phyloP scores from a whole-genome alignment of 257 asterid genomes.

The Echium plantagineum region DNA sequence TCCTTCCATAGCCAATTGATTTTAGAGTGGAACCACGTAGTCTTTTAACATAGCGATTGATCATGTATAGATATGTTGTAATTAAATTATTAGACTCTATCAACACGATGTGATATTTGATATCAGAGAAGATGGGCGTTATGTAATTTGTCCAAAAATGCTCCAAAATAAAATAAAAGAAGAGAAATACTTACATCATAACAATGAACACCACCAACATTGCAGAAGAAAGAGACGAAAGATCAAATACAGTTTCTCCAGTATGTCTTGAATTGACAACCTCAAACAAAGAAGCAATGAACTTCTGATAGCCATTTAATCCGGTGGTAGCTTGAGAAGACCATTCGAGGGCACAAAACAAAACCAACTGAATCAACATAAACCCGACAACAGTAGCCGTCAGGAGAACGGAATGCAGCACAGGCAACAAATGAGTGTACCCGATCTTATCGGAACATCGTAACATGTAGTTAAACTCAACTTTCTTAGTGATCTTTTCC shows the following conservation, averaged over 20 bases:
- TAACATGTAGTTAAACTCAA: slow-evolving; percentile 19
- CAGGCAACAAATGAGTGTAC: slow-evolving; percentile 24
- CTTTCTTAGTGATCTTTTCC: slow-evolving; percentile 14
- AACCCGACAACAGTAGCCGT: slow-evolving; percentile 26
- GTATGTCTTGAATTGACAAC: slow-evolving; percentile 49
- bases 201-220: slow-evolving; percentile 26
- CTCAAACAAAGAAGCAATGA: slow-evolving; percentile 35
- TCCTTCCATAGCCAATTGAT: no score
- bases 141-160: no score
- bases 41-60: no score
- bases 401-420: slow-evolving; percentile 13
- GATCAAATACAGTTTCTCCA: slow-evolving; percentile 38
- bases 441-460: slow-evolving; percentile 18
- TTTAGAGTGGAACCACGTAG: no score
- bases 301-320: slow-evolving; percentile 22
- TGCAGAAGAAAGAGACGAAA: slow-evolving; percentile 27
- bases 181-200: slow-evolving; percentile 36
- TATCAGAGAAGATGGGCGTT: no score
- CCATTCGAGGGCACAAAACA: slow-evolving; percentile 38
- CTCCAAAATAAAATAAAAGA: no score
- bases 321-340: slow-evolving; percentile 15
- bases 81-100: no score
- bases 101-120: no score
- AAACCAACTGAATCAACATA: slow-evolving; percentile 18
- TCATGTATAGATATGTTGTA: no score